Conservation (phyloP, 345 rosid genomes). For the Lenwebbia sp. region DNA sequence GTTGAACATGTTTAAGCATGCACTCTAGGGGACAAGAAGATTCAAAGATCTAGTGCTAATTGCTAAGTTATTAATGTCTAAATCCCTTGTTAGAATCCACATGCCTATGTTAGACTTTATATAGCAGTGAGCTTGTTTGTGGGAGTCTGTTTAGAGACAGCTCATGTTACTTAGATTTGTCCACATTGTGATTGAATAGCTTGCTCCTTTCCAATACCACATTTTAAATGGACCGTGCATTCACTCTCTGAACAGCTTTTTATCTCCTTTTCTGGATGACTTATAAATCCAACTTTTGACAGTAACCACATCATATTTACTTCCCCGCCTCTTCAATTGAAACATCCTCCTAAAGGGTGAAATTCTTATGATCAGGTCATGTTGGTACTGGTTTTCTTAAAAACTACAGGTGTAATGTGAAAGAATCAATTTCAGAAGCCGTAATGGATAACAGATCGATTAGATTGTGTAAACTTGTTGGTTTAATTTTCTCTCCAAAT, state of each 20-base stretch:
- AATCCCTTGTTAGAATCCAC: slow-evolving; percentile 14
- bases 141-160: slow-evolving; percentile 21
- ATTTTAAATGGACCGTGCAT: neutral
- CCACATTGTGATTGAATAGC: slow-evolving; percentile 14
- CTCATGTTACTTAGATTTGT: slow-evolving; percentile 59
- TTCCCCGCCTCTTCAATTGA: neutral
- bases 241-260: neutral
- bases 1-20: slow-evolving; percentile 34
- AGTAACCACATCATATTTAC: neutral
- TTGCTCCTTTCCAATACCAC: slow-evolving; percentile 3
- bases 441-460: neutral
- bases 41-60: neutral
- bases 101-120: slow-evolving; percentile 26
- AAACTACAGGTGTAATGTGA: neutral
- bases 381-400: neutral
- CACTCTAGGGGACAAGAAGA: slow-evolving; percentile 1
- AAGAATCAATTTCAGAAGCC: neutral
- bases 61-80: neutral
- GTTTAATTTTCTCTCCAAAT: neutral
- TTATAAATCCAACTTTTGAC: neutral
- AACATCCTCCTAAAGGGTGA: neutral
- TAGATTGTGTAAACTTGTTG: neutral
- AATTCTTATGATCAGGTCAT: neutral
- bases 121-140: slow-evolving; percentile 13
- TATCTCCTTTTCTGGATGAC: neutral